phyloP scores from a whole-genome alignment of 2,329 filamentous ascomycete genomes.

The Diplodia sapinea region DNA sequence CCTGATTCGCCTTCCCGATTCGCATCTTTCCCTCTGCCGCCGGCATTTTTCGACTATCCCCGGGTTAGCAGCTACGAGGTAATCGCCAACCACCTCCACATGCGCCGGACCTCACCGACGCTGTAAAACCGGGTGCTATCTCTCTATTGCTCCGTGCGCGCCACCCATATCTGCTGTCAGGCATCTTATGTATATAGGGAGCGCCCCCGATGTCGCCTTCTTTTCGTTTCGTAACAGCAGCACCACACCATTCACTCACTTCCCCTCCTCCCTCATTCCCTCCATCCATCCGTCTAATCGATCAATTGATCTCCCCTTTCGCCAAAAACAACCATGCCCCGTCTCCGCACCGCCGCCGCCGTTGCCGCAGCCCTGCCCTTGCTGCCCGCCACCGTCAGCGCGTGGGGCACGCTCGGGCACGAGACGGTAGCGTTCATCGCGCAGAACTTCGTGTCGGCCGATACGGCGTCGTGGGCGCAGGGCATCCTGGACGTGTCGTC shows the following conservation, averaged over 20 bases:
- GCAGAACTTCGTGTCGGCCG: conserved; percentile 53
- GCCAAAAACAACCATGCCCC: background rate
- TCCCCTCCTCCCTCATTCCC: background rate
- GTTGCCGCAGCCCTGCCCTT: conserved; percentile 33
- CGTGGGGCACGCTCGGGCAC: conserved; percentile 62
- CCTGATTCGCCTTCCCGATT: conserved; percentile 6
- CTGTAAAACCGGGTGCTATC: conserved; percentile 9
- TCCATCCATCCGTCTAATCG: too few relatives aligned
- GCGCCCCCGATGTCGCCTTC: background rate
- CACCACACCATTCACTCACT: too few relatives aligned
- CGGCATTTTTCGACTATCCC: background rate
- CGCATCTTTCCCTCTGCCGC: conserved; percentile 11
- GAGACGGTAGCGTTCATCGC: conserved; percentile 62
- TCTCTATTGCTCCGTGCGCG: conserved; percentile 13
- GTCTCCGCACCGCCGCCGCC: conserved; percentile 37
- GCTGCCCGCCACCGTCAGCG: conserved; percentile 37
- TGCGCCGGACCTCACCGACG: conserved; percentile 22
- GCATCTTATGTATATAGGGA: background rate
- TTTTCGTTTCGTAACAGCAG: background rate
- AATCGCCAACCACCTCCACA: background rate
- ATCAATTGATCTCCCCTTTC: too few relatives aligned
- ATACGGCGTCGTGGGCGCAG: conserved; percentile 54
- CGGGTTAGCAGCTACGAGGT: background rate
- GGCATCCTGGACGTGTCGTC: conserved; percentile 52
- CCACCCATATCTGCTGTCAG: background rate